Evolutionary conservation across 495 filamentous ascomycete genomes (phyloP).

Genomic region (Lichenothelia convexa): DNA sequence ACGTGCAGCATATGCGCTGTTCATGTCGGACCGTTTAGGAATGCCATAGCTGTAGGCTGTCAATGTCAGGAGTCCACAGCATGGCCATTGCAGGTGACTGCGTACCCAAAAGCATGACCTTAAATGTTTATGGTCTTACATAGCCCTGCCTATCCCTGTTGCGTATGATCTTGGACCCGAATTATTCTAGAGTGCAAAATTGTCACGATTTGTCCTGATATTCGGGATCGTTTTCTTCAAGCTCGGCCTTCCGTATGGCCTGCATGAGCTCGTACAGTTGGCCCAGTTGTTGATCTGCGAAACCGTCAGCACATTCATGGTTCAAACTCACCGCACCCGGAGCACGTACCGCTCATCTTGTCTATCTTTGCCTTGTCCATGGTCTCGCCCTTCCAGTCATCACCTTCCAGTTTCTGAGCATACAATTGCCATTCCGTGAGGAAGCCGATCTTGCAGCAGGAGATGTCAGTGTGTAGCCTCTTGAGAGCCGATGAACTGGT

Average conservation of each 20-base stretch:
- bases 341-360: constrained; percentile 78
- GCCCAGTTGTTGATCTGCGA: constrained; percentile 70
- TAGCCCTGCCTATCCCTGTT: too few species aligned
- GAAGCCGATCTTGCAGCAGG: constrained; percentile 57
- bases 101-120: too few species aligned
- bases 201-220: constrained; percentile 7
- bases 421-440: constrained; percentile 93
- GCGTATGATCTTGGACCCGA: too few species aligned
- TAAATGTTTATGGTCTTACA: too few species aligned
- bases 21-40: too few species aligned
- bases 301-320: constrained; percentile 4
- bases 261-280: constrained; percentile 92
- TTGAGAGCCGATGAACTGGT: neutral
- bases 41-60: too few species aligned
- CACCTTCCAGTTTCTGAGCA: constrained; percentile 74
- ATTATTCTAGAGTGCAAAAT: too few species aligned
- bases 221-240: constrained; percentile 26
- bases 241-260: constrained; percentile 45
- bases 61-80: too few species aligned
- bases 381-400: constrained; percentile 60
- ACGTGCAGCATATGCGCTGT: too few species aligned
- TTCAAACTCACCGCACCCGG: neutral
- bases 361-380: constrained; percentile 62
- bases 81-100: too few species aligned
- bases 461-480: neutral